Conservation (phyloP, 306 rosid species). For the Echinosophora koreensis region DNA sequence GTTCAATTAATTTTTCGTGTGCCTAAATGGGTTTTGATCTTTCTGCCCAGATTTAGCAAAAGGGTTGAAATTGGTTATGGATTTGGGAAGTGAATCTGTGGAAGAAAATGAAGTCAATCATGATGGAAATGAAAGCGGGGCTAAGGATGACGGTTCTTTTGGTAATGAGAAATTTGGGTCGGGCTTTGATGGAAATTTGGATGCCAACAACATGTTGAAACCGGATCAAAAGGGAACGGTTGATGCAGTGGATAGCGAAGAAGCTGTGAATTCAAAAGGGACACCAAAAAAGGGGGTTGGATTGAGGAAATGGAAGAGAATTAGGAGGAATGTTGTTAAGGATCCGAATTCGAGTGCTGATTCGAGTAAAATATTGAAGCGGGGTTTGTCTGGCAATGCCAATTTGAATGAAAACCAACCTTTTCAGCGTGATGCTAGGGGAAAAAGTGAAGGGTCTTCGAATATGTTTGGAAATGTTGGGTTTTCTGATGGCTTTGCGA, state of each 20-base stretch:
- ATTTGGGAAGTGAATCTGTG: conserved; percentile 74
- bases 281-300: conserved; percentile 48
- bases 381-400: conserved; percentile 64
- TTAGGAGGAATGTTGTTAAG: conserved; percentile 53
- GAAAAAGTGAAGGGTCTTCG: conserved; percentile 65
- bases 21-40: conserved; percentile 36
- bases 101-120: conserved; percentile 66
- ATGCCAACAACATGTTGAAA: conserved; percentile 5
- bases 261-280: conserved; percentile 43
- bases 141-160: conserved; percentile 51
- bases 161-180: conserved; percentile 49
- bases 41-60: conserved; percentile 32
- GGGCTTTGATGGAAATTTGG: conserved; percentile 50
- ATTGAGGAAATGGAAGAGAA: conserved; percentile 57
- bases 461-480: conserved; percentile 60
- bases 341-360: conserved; percentile 57
- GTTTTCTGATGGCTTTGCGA: conserved; percentile 50
- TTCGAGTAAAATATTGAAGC: conserved; percentile 67
- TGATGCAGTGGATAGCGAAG: conserved; percentile 46
- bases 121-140: conserved; percentile 51
- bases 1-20: conserved; percentile 46
- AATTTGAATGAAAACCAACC: conserved; percentile 54
- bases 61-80: conserved; percentile 60
- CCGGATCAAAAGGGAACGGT: conserved; percentile 40
- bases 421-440: conserved; percentile 55